Conservation (phyloP, 108 stramenopile genomes). For the Schizochytrium sp. region DNA sequence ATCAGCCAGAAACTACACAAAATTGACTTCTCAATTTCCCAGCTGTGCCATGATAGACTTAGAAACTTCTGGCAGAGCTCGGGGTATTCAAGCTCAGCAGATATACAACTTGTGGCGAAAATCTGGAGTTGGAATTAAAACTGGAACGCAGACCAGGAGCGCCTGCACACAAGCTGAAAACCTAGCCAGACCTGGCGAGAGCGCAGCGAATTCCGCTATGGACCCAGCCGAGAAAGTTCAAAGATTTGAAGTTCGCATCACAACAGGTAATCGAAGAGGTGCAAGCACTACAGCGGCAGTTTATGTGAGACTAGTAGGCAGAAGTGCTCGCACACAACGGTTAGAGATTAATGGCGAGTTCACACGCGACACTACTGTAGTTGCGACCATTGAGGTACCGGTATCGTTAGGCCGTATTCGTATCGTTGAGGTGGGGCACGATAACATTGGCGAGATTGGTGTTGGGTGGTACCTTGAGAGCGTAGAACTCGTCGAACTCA, state of each 20-base stretch:
- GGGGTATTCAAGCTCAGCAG: no score
- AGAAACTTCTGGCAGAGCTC: no score
- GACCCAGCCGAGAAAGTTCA: background rate
- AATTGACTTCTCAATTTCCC: no score
- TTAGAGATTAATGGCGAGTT: conserved; percentile 27
- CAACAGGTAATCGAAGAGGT: conserved; percentile 40
- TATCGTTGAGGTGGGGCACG: conserved; percentile 46
- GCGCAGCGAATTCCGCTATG: background rate
- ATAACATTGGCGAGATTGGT: conserved; percentile 33
- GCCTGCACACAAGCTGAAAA: background rate
- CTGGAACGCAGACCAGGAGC: background rate
- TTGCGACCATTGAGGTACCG: background rate
- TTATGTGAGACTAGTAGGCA: conserved; percentile 44
- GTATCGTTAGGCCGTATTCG: background rate
- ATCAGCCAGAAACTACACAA: no score
- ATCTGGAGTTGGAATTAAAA: background rate
- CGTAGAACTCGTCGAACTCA: conserved; percentile 13
- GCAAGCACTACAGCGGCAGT: conserved; percentile 30
- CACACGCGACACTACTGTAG: conserved; percentile 25
- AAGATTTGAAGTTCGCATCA: conserved; percentile 23
- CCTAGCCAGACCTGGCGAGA: background rate
- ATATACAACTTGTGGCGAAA: no score
- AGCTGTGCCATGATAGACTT: no score
- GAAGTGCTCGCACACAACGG: background rate
- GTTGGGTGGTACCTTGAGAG: conserved; percentile 53